Percentiles rank a stretch among this genome's conserved stretches.
These are phyloP conservation scores for Larix kaempferi DNA, from an alignment of 75 land plant species.

Conservation along the genomic window DNA sequence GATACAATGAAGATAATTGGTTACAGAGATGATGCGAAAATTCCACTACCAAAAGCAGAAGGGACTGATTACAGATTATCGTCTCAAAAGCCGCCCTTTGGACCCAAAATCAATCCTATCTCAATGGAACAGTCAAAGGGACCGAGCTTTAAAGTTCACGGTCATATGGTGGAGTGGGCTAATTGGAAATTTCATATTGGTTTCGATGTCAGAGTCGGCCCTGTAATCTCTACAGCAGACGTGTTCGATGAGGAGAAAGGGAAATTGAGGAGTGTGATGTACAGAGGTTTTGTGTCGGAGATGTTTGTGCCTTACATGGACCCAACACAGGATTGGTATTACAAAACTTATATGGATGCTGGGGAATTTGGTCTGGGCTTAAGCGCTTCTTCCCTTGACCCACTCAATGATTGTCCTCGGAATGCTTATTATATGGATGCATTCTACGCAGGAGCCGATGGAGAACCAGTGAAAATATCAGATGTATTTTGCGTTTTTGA, in stretches of 20 bases:
- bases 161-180: conserved; percentile 56
- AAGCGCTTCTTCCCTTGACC: conserved; percentile 31
- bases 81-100: neutral
- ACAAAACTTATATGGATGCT: conserved; percentile 38
- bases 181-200: conserved; percentile 66
- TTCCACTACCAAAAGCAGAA: conserved; percentile 1
- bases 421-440: conserved; percentile 49
- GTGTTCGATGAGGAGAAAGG: conserved; percentile 29
- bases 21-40: neutral
- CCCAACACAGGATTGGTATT: conserved; percentile 61
- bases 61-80: conserved; percentile 33
- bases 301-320: conserved; percentile 74
- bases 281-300: conserved; percentile 52
- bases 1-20: conserved; percentile 25
- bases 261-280: conserved; percentile 37
- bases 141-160: conserved; percentile 22
- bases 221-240: conserved; percentile 44
- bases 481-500: conserved; percentile 60
- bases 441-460: conserved; percentile 33
- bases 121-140: conserved; percentile 21
- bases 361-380: conserved; percentile 62
- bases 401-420: conserved; percentile 51
- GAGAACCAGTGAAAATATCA: conserved; percentile 25
- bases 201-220: conserved; percentile 40
- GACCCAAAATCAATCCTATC: conserved; percentile 25